These are phyloP conservation scores for Hypseocharis bilobata DNA, from an alignment of 441 rosid species.

Conservation along the genomic window DNA sequence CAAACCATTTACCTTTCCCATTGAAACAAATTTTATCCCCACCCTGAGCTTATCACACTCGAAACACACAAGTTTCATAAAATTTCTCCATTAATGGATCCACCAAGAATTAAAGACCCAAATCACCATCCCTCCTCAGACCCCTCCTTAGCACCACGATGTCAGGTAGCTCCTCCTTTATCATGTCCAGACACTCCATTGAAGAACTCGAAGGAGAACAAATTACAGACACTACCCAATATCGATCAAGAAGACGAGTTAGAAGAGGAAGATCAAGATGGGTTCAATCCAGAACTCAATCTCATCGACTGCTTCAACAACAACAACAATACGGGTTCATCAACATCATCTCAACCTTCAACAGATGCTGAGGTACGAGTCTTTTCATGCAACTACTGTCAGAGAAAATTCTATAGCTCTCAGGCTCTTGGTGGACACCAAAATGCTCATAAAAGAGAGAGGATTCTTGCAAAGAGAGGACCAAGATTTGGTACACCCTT, in stretches of 20 bases:
- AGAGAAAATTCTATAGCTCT: constrained; percentile 69
- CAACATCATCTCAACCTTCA: constrained; percentile 16
- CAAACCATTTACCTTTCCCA: constrained; percentile 1
- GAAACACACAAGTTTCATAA: not conserved
- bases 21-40: not conserved
- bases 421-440: constrained; percentile 93
- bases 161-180: constrained; percentile 22
- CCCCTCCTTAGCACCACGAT: constrained; percentile 29
- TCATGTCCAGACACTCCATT: constrained; percentile 13
- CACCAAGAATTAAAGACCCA: constrained; percentile 18
- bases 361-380: constrained; percentile 43
- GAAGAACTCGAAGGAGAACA: constrained; percentile 22
- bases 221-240: constrained; percentile 9
- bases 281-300: constrained; percentile 50
- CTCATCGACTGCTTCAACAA: constrained; percentile 42
- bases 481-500: constrained; percentile 31
- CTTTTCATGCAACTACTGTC: constrained; percentile 76
- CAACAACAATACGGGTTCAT: constrained; percentile 14
- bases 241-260: constrained; percentile 14
- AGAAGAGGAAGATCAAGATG: constrained; percentile 20
- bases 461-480: constrained; percentile 63
- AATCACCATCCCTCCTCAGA: constrained; percentile 19
- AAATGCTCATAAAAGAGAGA: constrained; percentile 82
- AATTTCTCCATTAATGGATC: not conserved
- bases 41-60: not conserved